Evolutionary conservation across 2,329 filamentous ascomycete species (phyloP), one percentile per base, ranked within the genome.

Genomic region (Passalora sequoiae): DNA sequence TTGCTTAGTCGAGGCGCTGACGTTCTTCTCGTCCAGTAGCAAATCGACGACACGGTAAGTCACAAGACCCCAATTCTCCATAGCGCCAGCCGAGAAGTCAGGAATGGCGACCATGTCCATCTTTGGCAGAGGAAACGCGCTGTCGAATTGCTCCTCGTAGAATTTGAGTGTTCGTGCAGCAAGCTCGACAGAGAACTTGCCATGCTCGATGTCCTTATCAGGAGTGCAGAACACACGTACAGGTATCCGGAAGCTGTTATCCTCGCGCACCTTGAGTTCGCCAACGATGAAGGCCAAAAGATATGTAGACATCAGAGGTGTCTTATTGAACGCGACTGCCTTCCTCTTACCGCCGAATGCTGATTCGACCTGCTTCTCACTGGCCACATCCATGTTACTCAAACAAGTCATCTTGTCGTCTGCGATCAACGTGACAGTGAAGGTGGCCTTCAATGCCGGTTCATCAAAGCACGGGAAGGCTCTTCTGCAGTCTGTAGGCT

Each of bases 31-130:
- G 58, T 97, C 91, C 50, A 94, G 80, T 46, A 97, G 77, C 35
- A 97, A 68, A 61, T 94, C 88, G 24, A 96, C 89, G 16, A 94
- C 86, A 53, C 91, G 84, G 71, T 96, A 97, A 5, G 91, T 97
- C 56, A 97, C 81, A 40, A 97, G 73, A 62, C 91, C 91, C 91
- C 91, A 97, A 67, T 97, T 97, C 75, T 97, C 89, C 89, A 97
- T 96, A 47, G 89, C 91, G 50, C 91, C 91, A 37, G 89, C 88
- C 38, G 88, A 88, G 64, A 97, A 97, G 64, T 97, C 91, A 12
- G 91, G 91, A 61, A 97, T 89, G 32, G 91, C 89, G 56, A 94
- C 83, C 84, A 94, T 92, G 67, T 94, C 88, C 86, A 94, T 92
- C 76, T 94, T 94, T 40, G 88, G 88, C 30, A 94, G 72, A 5